Conservation (phyloP, 1,284 basidiomycete species). For the Leccinum huronense region DNA sequence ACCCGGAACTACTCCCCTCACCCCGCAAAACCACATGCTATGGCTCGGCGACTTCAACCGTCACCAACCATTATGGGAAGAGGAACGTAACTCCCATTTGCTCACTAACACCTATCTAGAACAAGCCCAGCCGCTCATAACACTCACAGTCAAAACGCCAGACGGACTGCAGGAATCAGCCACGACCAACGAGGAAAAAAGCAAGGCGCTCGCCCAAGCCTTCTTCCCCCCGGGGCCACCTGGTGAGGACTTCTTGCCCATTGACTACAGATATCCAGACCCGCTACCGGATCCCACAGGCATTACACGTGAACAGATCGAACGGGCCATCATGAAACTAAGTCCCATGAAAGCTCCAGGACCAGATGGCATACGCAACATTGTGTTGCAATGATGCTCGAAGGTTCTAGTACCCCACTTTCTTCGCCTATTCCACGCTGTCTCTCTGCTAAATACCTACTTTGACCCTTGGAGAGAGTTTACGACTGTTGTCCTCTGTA, state of each 20-base stretch:
- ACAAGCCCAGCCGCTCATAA: not conserved
- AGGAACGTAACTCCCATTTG: conserved; percentile 32
- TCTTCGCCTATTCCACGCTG: not conserved
- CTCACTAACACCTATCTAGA: conserved; percentile 11
- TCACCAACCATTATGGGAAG: conserved; percentile 50
- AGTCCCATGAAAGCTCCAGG: conserved; percentile 10
- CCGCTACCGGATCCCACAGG: not conserved
- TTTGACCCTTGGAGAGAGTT: conserved; percentile 1
- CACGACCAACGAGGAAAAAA: not conserved
- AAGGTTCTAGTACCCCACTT: conserved; percentile 35
- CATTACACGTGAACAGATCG: not conserved
- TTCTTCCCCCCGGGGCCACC: not conserved
- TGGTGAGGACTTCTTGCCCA: not conserved
- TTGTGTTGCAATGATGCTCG: conserved; percentile 34
- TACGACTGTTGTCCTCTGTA: not conserved
- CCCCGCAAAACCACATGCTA: not conserved
- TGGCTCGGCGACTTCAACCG: conserved; percentile 29
- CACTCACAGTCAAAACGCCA: not conserved
- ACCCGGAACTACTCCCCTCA: not conserved
- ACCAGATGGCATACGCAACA: conserved; percentile 19
- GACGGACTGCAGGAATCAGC: not conserved
- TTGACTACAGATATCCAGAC: not conserved
- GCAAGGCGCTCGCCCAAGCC: not conserved
- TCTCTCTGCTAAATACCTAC: conserved; percentile 20
- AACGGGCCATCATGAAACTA: not conserved